These are phyloP conservation scores for Capsicum chinense DNA, from an alignment of 257 asterid genomes.

Conservation along the genomic window DNA sequence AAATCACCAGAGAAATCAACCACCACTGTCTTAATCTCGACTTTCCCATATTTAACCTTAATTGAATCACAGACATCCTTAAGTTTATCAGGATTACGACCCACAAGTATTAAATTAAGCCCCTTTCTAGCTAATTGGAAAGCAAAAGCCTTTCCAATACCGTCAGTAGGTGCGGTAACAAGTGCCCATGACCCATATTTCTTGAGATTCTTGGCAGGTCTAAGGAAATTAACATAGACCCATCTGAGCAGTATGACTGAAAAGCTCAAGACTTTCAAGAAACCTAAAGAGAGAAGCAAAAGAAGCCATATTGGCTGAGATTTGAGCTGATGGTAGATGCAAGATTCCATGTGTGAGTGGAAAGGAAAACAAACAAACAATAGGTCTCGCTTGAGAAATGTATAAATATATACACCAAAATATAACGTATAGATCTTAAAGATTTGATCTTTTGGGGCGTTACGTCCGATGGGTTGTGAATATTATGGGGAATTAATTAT, in stretches of 20 bases:
- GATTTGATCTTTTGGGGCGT: too few species aligned
- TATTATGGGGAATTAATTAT: too few species aligned
- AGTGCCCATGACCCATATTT: conserved; percentile 98
- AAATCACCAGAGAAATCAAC: conserved; percentile 91
- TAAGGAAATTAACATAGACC: conserved; percentile 74
- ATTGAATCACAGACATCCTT: conserved; percentile 63
- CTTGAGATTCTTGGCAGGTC: conserved; percentile 84
- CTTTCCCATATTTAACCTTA: conserved; percentile 57
- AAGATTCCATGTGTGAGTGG: conserved; percentile 52
- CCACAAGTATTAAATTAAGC: conserved; percentile 74
- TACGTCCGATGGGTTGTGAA: too few species aligned
- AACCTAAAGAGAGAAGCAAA: conserved; percentile 56
- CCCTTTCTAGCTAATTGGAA: conserved; percentile 81
- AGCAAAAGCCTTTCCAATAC: conserved; percentile 92
- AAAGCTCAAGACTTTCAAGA: conserved; percentile 47
- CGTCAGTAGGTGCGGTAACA: conserved; percentile 95
- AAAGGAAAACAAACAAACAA: too few species aligned
- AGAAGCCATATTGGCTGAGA: conserved; percentile 82
- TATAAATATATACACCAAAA: too few species aligned
- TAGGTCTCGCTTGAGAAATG: too few species aligned
- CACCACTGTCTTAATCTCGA: conserved; percentile 76
- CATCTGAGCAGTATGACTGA: conserved; percentile 55
- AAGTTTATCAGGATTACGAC: conserved; percentile 82
- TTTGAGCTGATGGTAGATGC: conserved; percentile 64
- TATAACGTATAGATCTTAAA: too few species aligned